Evolutionary conservation across 2,329 filamentous ascomycete species (phyloP).

Genomic region (Penicillium sp.): DNA sequence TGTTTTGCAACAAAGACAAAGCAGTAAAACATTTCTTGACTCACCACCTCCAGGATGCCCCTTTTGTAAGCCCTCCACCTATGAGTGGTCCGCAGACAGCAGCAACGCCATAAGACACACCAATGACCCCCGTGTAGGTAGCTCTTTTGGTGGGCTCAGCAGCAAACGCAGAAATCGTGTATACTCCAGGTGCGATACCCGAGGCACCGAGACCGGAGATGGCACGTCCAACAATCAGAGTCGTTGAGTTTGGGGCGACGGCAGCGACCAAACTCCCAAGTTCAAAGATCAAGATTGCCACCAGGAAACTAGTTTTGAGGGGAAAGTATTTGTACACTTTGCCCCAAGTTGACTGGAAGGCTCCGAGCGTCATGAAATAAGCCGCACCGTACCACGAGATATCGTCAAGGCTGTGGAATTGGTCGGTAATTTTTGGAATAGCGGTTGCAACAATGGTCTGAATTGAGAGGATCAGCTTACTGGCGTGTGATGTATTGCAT

Average conservation of each 20-base stretch:
- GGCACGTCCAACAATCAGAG: constrained; percentile 38
- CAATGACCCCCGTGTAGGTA: constrained; percentile 25
- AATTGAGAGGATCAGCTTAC: background rate
- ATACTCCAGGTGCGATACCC: constrained; percentile 44
- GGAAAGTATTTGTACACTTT: constrained; percentile 51
- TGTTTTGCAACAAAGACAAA: background rate
- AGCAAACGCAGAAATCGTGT: constrained; percentile 41
- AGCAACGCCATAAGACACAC: constrained; percentile 21
- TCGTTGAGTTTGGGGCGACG: constrained; percentile 29
- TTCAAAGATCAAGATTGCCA: constrained; percentile 35
- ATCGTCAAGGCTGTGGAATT: constrained; percentile 45
- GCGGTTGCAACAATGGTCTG: constrained; percentile 30
- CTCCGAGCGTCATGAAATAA: constrained; percentile 48
- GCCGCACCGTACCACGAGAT: constrained; percentile 45
- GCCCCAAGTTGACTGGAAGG: constrained; percentile 51
- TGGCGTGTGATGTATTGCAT: background rate
- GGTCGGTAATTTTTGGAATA: constrained; percentile 42
- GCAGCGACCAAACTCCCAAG: constrained; percentile 35
- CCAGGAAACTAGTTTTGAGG: constrained; percentile 28
- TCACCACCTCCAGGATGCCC: constrained; percentile 45
- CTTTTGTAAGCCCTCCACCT: constrained; percentile 46
- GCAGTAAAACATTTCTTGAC: background rate
- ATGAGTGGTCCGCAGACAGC: constrained; percentile 44
- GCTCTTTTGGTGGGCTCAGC: constrained; percentile 38
- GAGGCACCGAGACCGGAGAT: constrained; percentile 37